These are phyloP conservation scores for Solanum clarkiae DNA, from an alignment of 257 asterid genomes.

Conservation along the genomic window DNA sequence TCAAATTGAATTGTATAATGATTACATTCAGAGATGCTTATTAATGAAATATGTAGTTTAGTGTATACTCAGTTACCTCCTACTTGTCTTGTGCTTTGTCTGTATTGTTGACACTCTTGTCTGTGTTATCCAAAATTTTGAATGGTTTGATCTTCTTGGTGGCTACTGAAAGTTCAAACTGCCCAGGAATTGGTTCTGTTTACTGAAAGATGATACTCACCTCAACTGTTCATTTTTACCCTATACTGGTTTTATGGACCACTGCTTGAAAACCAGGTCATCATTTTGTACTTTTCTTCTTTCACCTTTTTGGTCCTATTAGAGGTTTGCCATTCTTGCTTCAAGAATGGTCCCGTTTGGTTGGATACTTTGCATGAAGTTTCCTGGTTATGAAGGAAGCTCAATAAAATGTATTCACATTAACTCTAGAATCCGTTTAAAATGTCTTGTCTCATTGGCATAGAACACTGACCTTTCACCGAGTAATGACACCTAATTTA, in stretches of 20 bases:
- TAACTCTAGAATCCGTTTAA: background rate
- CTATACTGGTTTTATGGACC: conserved; percentile 6
- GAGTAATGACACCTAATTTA: background rate
- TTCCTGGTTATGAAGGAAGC: background rate
- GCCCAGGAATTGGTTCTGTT: background rate
- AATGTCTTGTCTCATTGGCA: background rate
- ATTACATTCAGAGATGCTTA: conserved; percentile 11
- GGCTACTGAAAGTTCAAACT: conserved; percentile 2
- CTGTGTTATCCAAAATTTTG: conserved; percentile 13
- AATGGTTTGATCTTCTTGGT: background rate
- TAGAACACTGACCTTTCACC: background rate
- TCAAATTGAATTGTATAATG: conserved; percentile 15
- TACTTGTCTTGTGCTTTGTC: conserved; percentile 28
- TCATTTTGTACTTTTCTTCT: background rate
- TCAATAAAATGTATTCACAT: background rate
- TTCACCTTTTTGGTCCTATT: background rate
- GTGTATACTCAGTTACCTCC: conserved; percentile 7
- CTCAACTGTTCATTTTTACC: conserved; percentile 1
- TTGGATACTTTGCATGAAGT: background rate
- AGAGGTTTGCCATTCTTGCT: background rate
- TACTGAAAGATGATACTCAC: conserved; percentile 1
- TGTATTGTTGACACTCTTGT: conserved; percentile 7
- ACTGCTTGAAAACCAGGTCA: conserved; percentile 1
- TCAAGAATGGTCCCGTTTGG: background rate
- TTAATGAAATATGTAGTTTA: conserved; percentile 23